Percentiles rank a stretch among this genome's conserved stretches.
Evolutionary conservation across 495 filamentous ascomycete species (phyloP).

Genomic region (Aspergillus asperescens): DNA sequence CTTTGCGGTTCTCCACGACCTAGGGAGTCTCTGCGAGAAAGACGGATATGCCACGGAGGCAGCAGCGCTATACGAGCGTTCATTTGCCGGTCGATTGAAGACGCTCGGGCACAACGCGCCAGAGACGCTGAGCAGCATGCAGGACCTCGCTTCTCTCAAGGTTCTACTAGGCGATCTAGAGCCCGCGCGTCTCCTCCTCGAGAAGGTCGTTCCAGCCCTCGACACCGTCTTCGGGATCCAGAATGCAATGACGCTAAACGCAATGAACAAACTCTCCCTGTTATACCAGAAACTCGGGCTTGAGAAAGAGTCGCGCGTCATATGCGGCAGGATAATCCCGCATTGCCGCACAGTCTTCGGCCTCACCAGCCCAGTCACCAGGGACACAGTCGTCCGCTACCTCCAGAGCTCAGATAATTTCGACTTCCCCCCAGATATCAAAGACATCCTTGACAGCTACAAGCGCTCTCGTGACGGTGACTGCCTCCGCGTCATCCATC

Average conservation of each 20-base stretch:
- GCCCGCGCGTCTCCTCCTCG: constrained; percentile 24
- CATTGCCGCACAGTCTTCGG: constrained; percentile 28
- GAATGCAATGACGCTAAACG: constrained; percentile 25
- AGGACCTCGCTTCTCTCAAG: constrained; percentile 28
- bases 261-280: constrained; percentile 27
- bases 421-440: constrained; percentile 29
- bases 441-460: constrained; percentile 25
- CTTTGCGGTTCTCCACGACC: constrained; percentile 24
- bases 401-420: constrained; percentile 26
- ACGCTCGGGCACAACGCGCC: constrained; percentile 28
- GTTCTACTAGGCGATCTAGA: constrained; percentile 26
- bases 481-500: constrained; percentile 28
- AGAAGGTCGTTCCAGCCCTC: constrained; percentile 28
- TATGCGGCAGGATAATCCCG: constrained; percentile 23
- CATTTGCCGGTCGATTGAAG: constrained; percentile 27
- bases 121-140: constrained; percentile 30
- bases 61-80: constrained; percentile 28
- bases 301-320: constrained; percentile 23
- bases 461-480: constrained; percentile 22
- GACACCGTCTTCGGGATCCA: constrained; percentile 29
- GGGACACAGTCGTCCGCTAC: constrained; percentile 25
- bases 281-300: constrained; percentile 29
- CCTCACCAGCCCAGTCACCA: constrained; percentile 21
- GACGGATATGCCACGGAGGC: constrained; percentile 32
- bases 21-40: constrained; percentile 25